These are phyloP conservation scores for Nitzschia putrida DNA, from an alignment of 108 stramenopile species.

Conservation along the genomic window DNA sequence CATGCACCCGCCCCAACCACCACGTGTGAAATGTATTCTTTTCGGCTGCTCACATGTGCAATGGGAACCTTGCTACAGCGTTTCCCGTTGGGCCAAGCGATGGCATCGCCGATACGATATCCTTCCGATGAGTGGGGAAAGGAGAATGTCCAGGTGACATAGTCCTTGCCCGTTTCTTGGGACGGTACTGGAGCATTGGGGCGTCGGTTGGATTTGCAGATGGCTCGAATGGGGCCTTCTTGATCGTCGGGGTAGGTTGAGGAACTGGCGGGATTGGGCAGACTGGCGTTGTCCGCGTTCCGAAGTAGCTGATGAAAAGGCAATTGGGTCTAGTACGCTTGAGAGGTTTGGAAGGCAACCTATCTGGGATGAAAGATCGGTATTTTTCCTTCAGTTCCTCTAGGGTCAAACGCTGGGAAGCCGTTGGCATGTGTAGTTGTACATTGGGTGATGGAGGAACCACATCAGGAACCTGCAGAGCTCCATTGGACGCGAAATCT, in stretches of 20 bases:
- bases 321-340: conserved; percentile 15
- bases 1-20: too few species aligned
- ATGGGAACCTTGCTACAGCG: too few species aligned
- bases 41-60: too few species aligned
- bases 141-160: too few species aligned
- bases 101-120: too few species aligned
- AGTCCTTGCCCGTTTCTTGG: neutral
- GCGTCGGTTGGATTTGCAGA: conserved; percentile 22
- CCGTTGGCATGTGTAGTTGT: neutral
- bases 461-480: neutral
- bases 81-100: too few species aligned
- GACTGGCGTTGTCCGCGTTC: conserved; percentile 2
- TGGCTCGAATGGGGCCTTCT: neutral
- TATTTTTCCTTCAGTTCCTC: conserved; percentile 14
- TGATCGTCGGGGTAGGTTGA: neutral
- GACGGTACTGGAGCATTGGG: neutral
- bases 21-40: too few species aligned
- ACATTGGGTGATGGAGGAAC: neutral
- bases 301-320: conserved; percentile 23
- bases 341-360: neutral
- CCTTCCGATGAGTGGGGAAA: too few species aligned
- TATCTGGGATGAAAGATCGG: conserved; percentile 9
- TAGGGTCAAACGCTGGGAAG: neutral
- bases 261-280: neutral
- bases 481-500: neutral